Base-by-base conservation (phyloP, 179 eudicot species). In the Spergularia azorica region DNA sequence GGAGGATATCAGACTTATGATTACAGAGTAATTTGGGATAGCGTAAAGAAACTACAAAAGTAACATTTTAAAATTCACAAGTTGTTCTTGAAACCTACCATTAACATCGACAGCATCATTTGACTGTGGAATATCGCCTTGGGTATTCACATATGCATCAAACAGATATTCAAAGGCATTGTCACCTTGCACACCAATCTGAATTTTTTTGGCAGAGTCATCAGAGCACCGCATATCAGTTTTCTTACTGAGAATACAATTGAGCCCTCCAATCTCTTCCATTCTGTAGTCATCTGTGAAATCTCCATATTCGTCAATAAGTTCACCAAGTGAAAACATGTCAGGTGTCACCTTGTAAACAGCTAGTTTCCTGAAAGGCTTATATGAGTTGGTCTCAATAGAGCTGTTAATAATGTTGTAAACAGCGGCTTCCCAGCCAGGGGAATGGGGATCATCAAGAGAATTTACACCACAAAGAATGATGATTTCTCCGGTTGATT, bases 111-210 rank as follows among this genome's bases (percentile, higher is more conserved):
- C 50, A 68, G 9, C 58, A 18, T 68, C 72, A 20, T 50, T 20
- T 50, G n/a, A 20, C 20, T 68, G 72, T 68, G 11, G 58, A 20
- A 48, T 68, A 68, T 12, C 6, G 38, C n/a, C 56, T 18, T 68
- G 58, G 58, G 51, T 21, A 50, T 21, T 51, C 55, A 18, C 56
- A 68, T 39, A 50, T 18, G 38, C 58, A 68, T 68, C 17, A 5
- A 68, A 51, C 56, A 51, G 21, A 68, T 50, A 4, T 51, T 68
- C 72, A 48, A 68, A 68, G 51, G 20, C 36, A 3, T 14, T 26
- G 55, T 50, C 58, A 11, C 58, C 72, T 68, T 48, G 72, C 58
- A 68, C 56, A 48, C 20, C 63, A 59, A n/a, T 17, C 63, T 59
- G 17, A 26, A 26, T 1, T n/a, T n/a, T n/a, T n/a, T n/a, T 26